Conservation (phyloP, 176 grass and related monocot species). For the maize (Zea mays) region Zm-B73-REFERENCE-NAM-5.0 NC_050100.1:4021001-4021500, state of each 20-base stretch:
- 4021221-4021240: not conserved
- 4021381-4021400: slow-evolving; percentile 1
- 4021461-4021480: not conserved
- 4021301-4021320: not conserved
- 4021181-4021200: not conserved
- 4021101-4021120: not conserved
- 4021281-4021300: not conserved
- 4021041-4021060: not conserved
- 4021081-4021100: not conserved
- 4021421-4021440: not conserved
- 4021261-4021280: not conserved
- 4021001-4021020: not conserved
- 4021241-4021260: not conserved
- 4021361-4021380: not conserved
- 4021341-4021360: not conserved
- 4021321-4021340: not conserved
- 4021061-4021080: not conserved
- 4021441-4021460: not conserved
- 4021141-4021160: not conserved
- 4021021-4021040: not conserved
- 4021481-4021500: not conserved
- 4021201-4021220: not conserved
- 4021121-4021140: not conserved
- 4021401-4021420: not conserved
- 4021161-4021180: not conserved